Percentiles rank a stretch among this genome's conserved stretches.
These are phyloP conservation scores for Aurifilum marmelostoma DNA, from an alignment of 2,329 filamentous ascomycete genomes.

Conservation along the genomic window DNA sequence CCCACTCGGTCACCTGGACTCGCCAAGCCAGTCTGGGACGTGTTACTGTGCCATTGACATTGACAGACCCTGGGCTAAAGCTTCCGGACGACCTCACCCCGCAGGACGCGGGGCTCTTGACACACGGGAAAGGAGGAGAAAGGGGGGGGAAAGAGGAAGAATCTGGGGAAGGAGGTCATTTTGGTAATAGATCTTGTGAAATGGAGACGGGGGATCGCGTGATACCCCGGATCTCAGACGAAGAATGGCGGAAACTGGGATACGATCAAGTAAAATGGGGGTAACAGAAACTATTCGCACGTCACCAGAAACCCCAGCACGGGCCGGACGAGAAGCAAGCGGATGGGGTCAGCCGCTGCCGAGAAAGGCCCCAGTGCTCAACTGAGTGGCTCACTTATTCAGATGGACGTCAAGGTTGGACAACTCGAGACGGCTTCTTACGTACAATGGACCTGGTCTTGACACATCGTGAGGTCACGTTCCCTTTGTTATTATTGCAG, in stretches of 20 bases:
- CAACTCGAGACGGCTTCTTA: slow-evolving; percentile 26
- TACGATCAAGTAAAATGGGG: slow-evolving; percentile 30
- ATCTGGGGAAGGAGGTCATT: slow-evolving; percentile 16
- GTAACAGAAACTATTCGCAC: slow-evolving; percentile 27
- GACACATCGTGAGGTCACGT: slow-evolving; percentile 31
- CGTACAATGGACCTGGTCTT: slow-evolving; percentile 26
- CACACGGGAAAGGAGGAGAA: slow-evolving; percentile 1
- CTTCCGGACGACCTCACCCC: slow-evolving; percentile 5
- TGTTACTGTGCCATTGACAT: too few species aligned
- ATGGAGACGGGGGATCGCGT: slow-evolving; percentile 3
- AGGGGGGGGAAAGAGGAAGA: neutral
- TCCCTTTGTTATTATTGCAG: slow-evolving; percentile 21
- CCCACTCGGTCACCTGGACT: slow-evolving; percentile 3
- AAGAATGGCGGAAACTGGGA: slow-evolving; percentile 9
- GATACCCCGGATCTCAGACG: slow-evolving; percentile 26
- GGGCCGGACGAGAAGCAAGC: slow-evolving; percentile 20
- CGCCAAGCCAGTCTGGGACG: neutral
- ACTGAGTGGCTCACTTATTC: slow-evolving; percentile 6
- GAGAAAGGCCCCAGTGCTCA: slow-evolving; percentile 9
- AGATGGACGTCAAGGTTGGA: slow-evolving; percentile 5
- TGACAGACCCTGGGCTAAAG: neutral
- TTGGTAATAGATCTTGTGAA: neutral
- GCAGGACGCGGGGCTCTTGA: neutral
- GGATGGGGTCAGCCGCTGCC: slow-evolving; percentile 30
- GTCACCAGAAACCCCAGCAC: slow-evolving; percentile 22